These are phyloP conservation scores for Vitis hybrid DNA, from an alignment of 177 flowering plant species.

Conservation along the genomic window DNA sequence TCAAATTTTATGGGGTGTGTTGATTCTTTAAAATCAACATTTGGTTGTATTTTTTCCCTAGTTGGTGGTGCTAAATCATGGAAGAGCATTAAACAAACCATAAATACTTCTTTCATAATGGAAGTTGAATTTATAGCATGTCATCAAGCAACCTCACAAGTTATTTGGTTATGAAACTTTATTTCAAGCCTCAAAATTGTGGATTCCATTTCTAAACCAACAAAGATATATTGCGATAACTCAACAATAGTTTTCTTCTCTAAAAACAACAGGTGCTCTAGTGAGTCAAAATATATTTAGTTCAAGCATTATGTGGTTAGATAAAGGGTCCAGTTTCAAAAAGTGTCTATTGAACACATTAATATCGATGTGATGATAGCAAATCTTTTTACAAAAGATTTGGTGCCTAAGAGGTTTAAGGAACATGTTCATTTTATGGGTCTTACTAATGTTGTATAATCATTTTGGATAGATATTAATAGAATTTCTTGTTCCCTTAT, in stretches of 20 bases:
- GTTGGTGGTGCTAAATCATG: not conserved
- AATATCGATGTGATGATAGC: conserved; percentile 2
- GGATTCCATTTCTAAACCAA: not conserved
- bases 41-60: not conserved
- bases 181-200: not conserved
- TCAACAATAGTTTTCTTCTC: not conserved
- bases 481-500: too few species aligned
- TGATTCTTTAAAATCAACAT: not conserved
- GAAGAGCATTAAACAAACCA: conserved; percentile 5
- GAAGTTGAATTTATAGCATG: not conserved
- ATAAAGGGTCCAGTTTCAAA: not conserved
- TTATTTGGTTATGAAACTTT: not conserved
- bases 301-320: not conserved
- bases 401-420: not conserved
- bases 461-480: too few species aligned
- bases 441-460: too few species aligned
- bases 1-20: too few species aligned
- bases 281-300: not conserved
- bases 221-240: not conserved
- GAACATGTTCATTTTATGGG: not conserved
- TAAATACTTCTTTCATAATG: conserved; percentile 6
- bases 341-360: conserved; percentile 6
- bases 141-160: not conserved
- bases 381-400: not conserved
- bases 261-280: not conserved